Conservation (phyloP, 208 protist species). For the Leishmania braziliensis region DNA sequence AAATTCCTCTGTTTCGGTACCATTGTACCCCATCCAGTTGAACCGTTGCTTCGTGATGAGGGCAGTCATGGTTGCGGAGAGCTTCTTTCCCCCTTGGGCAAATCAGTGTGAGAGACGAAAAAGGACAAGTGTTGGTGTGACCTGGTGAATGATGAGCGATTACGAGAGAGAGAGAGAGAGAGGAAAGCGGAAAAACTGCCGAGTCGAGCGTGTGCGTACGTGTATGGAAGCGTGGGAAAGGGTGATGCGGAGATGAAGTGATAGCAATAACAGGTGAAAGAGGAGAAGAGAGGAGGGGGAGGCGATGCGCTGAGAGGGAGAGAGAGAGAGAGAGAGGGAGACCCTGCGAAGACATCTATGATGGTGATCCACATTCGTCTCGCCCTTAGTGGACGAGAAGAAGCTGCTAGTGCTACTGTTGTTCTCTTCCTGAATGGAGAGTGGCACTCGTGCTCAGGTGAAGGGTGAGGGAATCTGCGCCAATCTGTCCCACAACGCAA, state of each 20-base stretch:
- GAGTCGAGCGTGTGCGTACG: not conserved
- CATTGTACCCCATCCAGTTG: constrained; percentile 91
- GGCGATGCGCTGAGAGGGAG: not conserved
- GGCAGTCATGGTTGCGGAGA: constrained; percentile 33
- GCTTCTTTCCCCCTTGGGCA: too few species aligned
- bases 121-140: not conserved
- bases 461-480: not conserved
- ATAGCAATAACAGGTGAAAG: not conserved
- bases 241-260: not conserved
- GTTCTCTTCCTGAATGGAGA: not conserved
- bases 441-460: not conserved
- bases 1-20: constrained; percentile 64
- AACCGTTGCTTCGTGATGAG: constrained; percentile 68
- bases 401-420: not conserved
- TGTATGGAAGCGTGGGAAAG: not conserved
- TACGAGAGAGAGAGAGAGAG: not conserved
- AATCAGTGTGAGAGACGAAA: not conserved
- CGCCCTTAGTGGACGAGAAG: not conserved
- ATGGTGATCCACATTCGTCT: not conserved
- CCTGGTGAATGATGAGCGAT: not conserved
- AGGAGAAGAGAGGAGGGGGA: not conserved
- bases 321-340: not conserved
- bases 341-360: not conserved
- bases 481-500: not conserved
- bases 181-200: not conserved